Conservation (phyloP, 2,329 filamentous ascomycete genomes). For the Cercospora sp. region DNA sequence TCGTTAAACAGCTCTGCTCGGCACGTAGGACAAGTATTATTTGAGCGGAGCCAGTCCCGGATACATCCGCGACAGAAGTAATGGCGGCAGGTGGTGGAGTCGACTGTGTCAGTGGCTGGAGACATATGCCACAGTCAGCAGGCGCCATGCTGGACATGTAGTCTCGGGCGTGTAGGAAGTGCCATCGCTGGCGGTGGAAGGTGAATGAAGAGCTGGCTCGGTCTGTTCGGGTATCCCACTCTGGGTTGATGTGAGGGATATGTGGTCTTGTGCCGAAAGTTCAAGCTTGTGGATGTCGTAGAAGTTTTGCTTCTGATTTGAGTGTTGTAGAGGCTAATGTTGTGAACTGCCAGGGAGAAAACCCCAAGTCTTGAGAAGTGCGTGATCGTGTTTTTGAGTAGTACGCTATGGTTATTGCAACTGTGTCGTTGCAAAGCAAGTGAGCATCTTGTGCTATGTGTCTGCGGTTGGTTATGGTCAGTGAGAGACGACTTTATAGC, state of each 20-base stretch:
- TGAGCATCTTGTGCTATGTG: too few species aligned
- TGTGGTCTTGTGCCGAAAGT: background rate
- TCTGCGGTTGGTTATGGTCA: too few species aligned
- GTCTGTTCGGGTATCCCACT: background rate
- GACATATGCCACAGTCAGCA: background rate
- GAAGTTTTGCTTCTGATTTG: background rate
- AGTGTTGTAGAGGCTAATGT: too few species aligned
- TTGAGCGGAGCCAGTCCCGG: background rate
- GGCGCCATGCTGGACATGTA: background rate
- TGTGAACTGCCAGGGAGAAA: too few species aligned
- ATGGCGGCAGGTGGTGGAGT: background rate
- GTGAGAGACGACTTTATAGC: too few species aligned
- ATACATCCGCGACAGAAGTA: background rate
- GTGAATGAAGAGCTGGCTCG: too few species aligned
- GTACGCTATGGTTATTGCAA: too few species aligned
- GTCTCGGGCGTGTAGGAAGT: background rate
- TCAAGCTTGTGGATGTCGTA: background rate
- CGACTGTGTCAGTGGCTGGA: background rate
- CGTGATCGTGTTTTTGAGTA: too few species aligned
- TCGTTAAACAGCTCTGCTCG: background rate
- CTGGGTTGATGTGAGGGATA: background rate
- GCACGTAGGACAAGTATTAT: background rate
- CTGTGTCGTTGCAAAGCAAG: too few species aligned
- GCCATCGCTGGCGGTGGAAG: background rate
- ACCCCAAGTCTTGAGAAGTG: too few species aligned